Percentiles rank a stretch among this genome's conserved stretches.
These are phyloP conservation scores for Vitis labrusca DNA, from an alignment of 164 flowering plant species.

Conservation along the genomic window DNA sequence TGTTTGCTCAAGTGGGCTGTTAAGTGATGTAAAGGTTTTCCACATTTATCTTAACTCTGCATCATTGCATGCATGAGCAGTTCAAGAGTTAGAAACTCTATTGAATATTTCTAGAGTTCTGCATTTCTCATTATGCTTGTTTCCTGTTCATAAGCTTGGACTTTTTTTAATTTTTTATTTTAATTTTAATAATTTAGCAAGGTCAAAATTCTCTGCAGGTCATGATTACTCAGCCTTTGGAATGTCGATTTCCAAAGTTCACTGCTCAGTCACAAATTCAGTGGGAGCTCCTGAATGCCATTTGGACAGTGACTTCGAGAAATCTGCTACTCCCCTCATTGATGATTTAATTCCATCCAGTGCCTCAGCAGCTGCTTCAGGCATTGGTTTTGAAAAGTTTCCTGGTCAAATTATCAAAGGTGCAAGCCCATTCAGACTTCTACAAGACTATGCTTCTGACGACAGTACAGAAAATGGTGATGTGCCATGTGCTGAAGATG, in stretches of 20 bases:
- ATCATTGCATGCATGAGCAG: no score
- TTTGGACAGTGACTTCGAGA: constrained; percentile 5
- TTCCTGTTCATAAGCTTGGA: not conserved
- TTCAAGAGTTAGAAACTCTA: no score
- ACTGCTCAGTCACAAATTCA: constrained; percentile 1
- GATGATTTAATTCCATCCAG: constrained; percentile 11
- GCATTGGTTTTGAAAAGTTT: constrained; percentile 16
- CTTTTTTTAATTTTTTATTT: not conserved
- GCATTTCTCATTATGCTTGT: not conserved
- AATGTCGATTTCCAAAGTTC: constrained; percentile 5
- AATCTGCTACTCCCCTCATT: constrained; percentile 6
- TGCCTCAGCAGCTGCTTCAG: constrained; percentile 21
- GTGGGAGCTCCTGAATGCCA: constrained; percentile 20
- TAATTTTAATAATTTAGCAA: not conserved
- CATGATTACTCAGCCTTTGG: constrained; percentile 1
- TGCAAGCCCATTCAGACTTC: constrained; percentile 56
- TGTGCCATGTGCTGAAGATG: constrained; percentile 26
- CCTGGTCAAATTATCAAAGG: constrained; percentile 18
- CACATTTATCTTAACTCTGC: no score
- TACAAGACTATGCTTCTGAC: constrained; percentile 71
- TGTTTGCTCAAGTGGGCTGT: no score
- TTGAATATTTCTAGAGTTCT: not conserved
- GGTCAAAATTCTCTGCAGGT: constrained; percentile 16
- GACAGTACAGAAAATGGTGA: constrained; percentile 47
- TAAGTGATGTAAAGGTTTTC: no score